Evolutionary conservation across 306 rosid species (phyloP).

Genomic region (Hippophae rhamnoides): DNA sequence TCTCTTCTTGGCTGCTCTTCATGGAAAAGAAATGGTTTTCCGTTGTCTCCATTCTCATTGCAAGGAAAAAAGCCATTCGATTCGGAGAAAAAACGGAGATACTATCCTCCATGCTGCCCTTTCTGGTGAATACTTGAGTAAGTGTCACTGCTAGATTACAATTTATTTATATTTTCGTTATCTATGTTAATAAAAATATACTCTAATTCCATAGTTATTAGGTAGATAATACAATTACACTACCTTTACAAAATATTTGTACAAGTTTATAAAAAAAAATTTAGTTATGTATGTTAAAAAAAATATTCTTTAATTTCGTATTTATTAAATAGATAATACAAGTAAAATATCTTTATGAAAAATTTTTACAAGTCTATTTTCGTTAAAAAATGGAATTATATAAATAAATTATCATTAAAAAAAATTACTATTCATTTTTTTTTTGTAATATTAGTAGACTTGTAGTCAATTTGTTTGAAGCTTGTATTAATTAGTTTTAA

Average conservation of each 20-base stretch:
- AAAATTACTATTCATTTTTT: too few species aligned
- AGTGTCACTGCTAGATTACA: background rate
- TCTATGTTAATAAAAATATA: too few species aligned
- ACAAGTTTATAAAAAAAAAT: too few species aligned
- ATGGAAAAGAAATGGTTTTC: slow-evolving; percentile 15
- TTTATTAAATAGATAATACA: too few species aligned
- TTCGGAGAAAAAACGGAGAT: slow-evolving; percentile 11
- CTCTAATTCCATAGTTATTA: too few species aligned
- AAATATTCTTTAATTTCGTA: too few species aligned
- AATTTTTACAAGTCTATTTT: background rate
- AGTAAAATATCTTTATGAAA: too few species aligned
- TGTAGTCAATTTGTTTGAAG: background rate
- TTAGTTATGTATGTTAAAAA: background rate
- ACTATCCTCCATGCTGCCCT: slow-evolving; percentile 20
- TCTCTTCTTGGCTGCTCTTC: slow-evolving; percentile 20
- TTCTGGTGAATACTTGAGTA: slow-evolving; percentile 16
- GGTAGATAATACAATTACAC: too few species aligned
- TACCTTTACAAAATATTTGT: too few species aligned
- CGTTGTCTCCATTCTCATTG: slow-evolving; percentile 2
- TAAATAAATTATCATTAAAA: too few species aligned
- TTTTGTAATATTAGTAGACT: too few species aligned
- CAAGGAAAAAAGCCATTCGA: background rate
- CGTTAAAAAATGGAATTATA: background rate
- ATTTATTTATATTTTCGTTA: too few species aligned
- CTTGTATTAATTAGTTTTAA: background rate